Base-by-base conservation (phyloP, 2,329 filamentous ascomycete species). In the Dactylonectria estremocensis region DNA sequence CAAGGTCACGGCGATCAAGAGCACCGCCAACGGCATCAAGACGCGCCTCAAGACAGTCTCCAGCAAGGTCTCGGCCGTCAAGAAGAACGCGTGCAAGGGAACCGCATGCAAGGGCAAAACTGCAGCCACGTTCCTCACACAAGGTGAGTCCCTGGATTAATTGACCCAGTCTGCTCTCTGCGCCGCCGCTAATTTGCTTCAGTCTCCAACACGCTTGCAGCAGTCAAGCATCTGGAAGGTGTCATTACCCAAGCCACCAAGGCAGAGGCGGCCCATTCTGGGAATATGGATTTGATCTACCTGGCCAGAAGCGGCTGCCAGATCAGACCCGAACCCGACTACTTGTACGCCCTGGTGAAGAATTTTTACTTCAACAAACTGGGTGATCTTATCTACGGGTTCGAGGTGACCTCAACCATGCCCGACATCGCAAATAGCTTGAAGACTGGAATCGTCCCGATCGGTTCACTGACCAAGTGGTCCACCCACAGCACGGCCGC, bases 41-140 rank as follows among this genome's bases (percentile, higher is more conserved):
- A 28, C 24, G 24, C 24, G 24, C 24, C 24, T 28, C 24, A 28
- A 28, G 24, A 28, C 24, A 7, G 24, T 28, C 7, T 28, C 24
- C 24, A 28, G 4, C 24, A 28, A 28, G 24, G 24, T 28, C 24
- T 28, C 24, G 4, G 24, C 24, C 24, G 24, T 28, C 24, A 28
- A 28, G 24, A 28, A 28, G 24, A 28, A 28, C 24, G 24, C 24
- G 7, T 28, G 24, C 24, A 28, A 28, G 24, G 24, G 24, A 28
- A 66, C 43, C 2, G 61, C 59, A 7, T 72, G 70, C 56, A 64
- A 60, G 2, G 68, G 70, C 1, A 72, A 70, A 40, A 67, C 61
- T 3, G 68, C 70, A 45, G 55, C 67, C 2, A 43, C 56, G 8
- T 68, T 62, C 20, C 49, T 72, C 24, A 72, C 57, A 1, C 66